Evolutionary conservation across 768 basidiomycete genomes (phyloP).

Genomic region (Pleurotus citrinopileatus): DNA sequence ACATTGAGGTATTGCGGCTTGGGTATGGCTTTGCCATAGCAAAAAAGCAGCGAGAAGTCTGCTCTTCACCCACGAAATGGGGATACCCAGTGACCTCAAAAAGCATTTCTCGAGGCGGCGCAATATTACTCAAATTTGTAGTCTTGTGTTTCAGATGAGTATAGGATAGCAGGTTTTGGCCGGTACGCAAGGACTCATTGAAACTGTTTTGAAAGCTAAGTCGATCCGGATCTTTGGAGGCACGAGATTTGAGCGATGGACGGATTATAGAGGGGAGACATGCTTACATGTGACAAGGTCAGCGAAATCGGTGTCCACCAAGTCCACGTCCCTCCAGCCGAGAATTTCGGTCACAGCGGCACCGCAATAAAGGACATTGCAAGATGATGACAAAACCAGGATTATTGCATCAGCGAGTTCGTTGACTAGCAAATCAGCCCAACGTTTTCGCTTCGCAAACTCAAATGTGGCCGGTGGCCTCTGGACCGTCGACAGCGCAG

Average conservation of each 20-base stretch:
- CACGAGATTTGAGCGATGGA: background rate
- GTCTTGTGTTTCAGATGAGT: constrained; percentile 55
- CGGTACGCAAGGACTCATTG: constrained; percentile 48
- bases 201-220: constrained; percentile 54
- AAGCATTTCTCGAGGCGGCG: constrained; percentile 44
- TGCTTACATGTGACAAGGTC: constrained; percentile 63
- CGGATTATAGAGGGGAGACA: constrained; percentile 1
- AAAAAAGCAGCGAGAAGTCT: constrained; percentile 60
- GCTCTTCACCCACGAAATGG: constrained; percentile 37
- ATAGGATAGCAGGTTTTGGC: constrained; percentile 52
- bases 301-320: constrained; percentile 64
- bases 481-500: constrained; percentile 13
- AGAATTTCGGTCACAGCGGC: constrained; percentile 66
- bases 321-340: constrained; percentile 73
- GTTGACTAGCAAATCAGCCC: constrained; percentile 76
- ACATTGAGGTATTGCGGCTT: constrained; percentile 69
- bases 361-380: constrained; percentile 68
- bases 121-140: constrained; percentile 22
- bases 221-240: constrained; percentile 54
- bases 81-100: constrained; percentile 74
- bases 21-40: constrained; percentile 77
- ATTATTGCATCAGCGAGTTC: constrained; percentile 75
- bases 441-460: constrained; percentile 84
- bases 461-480: constrained; percentile 51
- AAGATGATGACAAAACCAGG: constrained; percentile 62